Base-by-base conservation (phyloP, 352 stramenopile species). In the Phytophthora pluvialis region DNA sequence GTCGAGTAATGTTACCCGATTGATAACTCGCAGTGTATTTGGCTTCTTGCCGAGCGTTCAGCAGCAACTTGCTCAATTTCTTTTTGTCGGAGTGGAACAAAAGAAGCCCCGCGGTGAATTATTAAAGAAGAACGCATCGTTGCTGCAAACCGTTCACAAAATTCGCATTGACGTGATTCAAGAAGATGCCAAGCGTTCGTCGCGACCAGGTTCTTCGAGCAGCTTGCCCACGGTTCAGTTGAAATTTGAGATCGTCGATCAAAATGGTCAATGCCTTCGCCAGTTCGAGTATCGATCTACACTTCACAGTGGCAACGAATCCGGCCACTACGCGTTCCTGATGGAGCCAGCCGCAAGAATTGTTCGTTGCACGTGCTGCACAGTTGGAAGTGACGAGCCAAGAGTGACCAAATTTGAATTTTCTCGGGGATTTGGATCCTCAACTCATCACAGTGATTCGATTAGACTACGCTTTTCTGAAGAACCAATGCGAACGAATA, bases 61-160 rank as follows among this genome's bases (percentile, higher is more conserved):
- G 13, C 60, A 74, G 16, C 72, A 80, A 15, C 69, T 80, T 16
- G 65, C 72, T n/a, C 65, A 63, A 3, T 68, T 58, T 39, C 40
- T 80, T 7, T 73, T 78, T 49, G 60, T 67, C 11, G 72, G 51
- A 36, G 11, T 58, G 15, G 10, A 16, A 12, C 16, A 75, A 46
- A 38, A 29, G 26, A 39, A 42, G 16, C 11, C 12, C 8, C 12
- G 1, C 5, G 3, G 11, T 18, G 32, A 32, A n/a, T 4, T 43
- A 13, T 11, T 9, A 25, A 28, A 46, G 7, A 16, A 56, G 13
- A 57, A 10, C 35, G 3, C 13, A 12, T 8, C 9, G 7, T 28
- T 40, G 25, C 33, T 55, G 9, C 33, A 47, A 28, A 9, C 33
- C 5, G 5, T 57, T 13, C n/a, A 29, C 26, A 56, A 12, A 52